A percentile compares a stretch with the other conserved stretches of the same genome.
phyloP scores from a whole-genome alignment of 495 filamentous ascomycete genomes.

The Daldinia loculata region DNA sequence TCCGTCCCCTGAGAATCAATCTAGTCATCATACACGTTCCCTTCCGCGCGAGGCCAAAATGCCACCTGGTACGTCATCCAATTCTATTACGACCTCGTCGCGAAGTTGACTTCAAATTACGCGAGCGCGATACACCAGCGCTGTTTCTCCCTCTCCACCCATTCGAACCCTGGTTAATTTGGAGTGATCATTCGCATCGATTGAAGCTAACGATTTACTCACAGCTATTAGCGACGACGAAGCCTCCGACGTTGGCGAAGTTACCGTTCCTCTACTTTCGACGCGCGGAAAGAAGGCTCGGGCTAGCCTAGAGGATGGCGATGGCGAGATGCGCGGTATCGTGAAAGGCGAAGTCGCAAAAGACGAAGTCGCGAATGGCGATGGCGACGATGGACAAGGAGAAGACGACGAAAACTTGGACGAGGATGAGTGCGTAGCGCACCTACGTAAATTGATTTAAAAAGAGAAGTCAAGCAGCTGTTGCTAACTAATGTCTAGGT shows the following conservation, averaged over 20 bases:
- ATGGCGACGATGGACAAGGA: constrained; percentile 44
- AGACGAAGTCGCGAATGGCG: constrained; percentile 41
- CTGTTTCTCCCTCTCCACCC: not conserved
- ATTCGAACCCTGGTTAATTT: not conserved
- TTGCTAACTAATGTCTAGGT: constrained; percentile 48
- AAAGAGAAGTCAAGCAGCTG: not conserved
- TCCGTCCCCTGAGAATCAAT: not conserved
- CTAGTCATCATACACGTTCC: not conserved
- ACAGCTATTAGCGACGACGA: constrained; percentile 55
- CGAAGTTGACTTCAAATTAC: constrained; percentile 8
- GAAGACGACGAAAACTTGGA: constrained; percentile 51
- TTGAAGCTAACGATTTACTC: constrained; percentile 7
- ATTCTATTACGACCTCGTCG: not conserved
- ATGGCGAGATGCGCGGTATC: constrained; percentile 27
- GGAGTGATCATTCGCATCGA: not conserved
- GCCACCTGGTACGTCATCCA: constrained; percentile 43
- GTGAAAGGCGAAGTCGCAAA: constrained; percentile 30
- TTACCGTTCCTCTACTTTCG: constrained; percentile 29
- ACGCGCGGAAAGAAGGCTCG: constrained; percentile 37
- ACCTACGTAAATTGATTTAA: not conserved
- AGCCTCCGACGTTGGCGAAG: constrained; percentile 45
- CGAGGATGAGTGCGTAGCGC: constrained; percentile 53
- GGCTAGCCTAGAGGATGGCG: not conserved
- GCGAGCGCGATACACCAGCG: constrained; percentile 12
- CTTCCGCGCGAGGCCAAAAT: constrained; percentile 13